phyloP scores from a whole-genome alignment of 2,329 filamentous ascomycete genomes.

The Mycosphaerella sp. region DNA sequence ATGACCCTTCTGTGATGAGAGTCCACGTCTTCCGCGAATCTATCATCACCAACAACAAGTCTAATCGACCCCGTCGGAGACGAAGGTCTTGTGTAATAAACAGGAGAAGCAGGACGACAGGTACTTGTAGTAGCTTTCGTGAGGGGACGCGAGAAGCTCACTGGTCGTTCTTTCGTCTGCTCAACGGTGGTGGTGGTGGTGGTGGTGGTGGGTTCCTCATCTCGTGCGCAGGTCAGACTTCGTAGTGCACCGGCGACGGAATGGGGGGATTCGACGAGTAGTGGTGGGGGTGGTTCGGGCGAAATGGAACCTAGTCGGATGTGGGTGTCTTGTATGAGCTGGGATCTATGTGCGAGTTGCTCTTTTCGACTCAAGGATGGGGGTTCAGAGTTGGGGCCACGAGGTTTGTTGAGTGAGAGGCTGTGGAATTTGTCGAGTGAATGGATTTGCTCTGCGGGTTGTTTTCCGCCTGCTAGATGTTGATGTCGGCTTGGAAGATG shows the following conservation, averaged over 20 bases:
- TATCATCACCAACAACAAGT: background rate
- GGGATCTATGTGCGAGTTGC: slow-evolving; percentile 10
- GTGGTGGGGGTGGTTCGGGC: background rate
- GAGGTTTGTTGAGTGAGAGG: background rate
- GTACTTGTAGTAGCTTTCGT: background rate
- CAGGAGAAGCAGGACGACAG: background rate
- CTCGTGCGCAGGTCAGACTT: background rate
- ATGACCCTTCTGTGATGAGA: background rate
- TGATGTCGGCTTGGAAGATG: slow-evolving; percentile 4
- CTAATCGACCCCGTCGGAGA: slow-evolving; percentile 11
- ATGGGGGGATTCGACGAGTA: background rate
- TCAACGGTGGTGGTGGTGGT: too few relatives aligned
- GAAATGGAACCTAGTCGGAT: slow-evolving; percentile 5
- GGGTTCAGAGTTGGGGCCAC: slow-evolving; percentile 8
- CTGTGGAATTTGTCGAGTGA: background rate
- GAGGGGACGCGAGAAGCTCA: slow-evolving; percentile 2
- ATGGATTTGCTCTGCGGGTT: background rate
- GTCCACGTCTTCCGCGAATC: slow-evolving; percentile 1
- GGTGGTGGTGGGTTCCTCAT: too few relatives aligned
- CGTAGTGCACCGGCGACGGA: background rate
- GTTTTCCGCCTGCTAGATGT: background rate
- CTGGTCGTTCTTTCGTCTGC: slow-evolving; percentile 1
- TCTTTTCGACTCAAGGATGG: slow-evolving; percentile 10
- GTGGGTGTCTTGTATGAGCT: slow-evolving; percentile 9
- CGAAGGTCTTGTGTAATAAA: slow-evolving; percentile 1